Percentiles rank a stretch among this genome's conserved stretches.
phyloP scores from a whole-genome alignment of 73 alveolate genomes.

The Urostyla sp. region DNA sequence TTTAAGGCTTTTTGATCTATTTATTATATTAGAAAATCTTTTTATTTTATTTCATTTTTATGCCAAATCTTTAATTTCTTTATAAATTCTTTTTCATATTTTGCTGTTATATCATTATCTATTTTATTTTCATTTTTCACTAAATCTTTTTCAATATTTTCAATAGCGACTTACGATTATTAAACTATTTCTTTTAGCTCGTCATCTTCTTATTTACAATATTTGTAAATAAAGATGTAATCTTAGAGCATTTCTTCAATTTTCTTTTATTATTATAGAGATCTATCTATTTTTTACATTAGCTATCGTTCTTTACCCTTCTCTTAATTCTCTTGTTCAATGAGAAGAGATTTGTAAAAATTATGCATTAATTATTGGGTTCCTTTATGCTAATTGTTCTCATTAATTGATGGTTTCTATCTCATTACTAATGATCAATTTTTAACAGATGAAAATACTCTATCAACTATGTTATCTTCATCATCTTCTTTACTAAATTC shows the following conservation, averaged over 20 bases:
- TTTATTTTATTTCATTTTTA: neutral
- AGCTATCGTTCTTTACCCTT: neutral
- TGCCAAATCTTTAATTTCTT: constrained; percentile 23
- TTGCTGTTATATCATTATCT: constrained; percentile 27
- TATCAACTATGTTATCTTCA: too few relatives aligned
- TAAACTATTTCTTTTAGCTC: constrained; percentile 10
- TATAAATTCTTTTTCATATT: constrained; percentile 19
- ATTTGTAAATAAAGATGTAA: constrained; percentile 5
- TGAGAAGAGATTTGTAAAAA: neutral
- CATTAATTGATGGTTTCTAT: neutral
- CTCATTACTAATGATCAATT: too few relatives aligned
- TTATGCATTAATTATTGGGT: neutral
- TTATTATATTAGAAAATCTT: neutral
- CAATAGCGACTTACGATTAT: constrained; percentile 22
- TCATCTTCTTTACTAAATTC: too few relatives aligned
- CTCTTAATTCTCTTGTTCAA: neutral
- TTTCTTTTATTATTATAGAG: neutral
- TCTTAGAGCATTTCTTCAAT: constrained; percentile 27
- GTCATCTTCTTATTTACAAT: constrained; percentile 12
- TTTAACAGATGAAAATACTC: constrained; percentile 12
- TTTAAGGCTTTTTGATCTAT: constrained; percentile 21
- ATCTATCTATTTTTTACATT: constrained; percentile 8
- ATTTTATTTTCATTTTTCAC: constrained; percentile 32
- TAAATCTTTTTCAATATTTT: constrained; percentile 18
- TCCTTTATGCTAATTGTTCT: neutral